Evolutionary conservation across 768 basidiomycete genomes (phyloP), one percentile per base, ranked within the genome.

Genomic region (Sarcodon aspratus): DNA sequence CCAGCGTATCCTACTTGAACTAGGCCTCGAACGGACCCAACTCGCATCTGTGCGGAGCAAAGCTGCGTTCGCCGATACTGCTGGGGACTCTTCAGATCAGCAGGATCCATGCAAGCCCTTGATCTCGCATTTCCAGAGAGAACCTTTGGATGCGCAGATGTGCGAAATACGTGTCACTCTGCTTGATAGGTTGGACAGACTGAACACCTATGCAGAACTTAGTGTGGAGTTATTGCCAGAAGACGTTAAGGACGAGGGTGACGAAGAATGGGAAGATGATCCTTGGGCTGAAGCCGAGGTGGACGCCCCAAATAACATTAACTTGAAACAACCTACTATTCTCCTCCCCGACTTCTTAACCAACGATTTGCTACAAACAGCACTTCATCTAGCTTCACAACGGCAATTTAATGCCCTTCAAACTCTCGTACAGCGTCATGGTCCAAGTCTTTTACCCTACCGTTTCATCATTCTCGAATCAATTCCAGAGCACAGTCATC

Each of bases 131-230:
- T 85, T 89, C 61, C 61, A 64, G 46, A 64, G 69, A 45, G 61
- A 69, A n/a, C 73, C 76, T 36, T 67, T 70, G 9, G 85, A 89
- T 55, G 80, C 78, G 17, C 75, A 78, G 47, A 61, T 87, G 37
- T 85, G 79, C 55, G 63, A 67, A 52, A 65, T 91, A 52, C 85
- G 90, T 35, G 64, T 71, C 15, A 52, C 78, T n/a, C 72, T 92
- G n/a, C 69, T 91, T 33, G 69, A 75, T 45, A 72, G 87, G 9
- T 66, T 79, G 32, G 85, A 88, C 61, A 69, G 76, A 44, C 68
- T 91, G 44, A 82, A 80, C 52, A 87, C 85, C n/a, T 91, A 74
- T 50, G 68, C 75, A 17, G 75, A 82, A 56, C 72, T 89, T 55
- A 74, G 65, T 57, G 71, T 71, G 52, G 68, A 62, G 17, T 54